Conservation (phyloP, 2,329 filamentous ascomycete species). For the Pseudocercospora cruenta region DNA sequence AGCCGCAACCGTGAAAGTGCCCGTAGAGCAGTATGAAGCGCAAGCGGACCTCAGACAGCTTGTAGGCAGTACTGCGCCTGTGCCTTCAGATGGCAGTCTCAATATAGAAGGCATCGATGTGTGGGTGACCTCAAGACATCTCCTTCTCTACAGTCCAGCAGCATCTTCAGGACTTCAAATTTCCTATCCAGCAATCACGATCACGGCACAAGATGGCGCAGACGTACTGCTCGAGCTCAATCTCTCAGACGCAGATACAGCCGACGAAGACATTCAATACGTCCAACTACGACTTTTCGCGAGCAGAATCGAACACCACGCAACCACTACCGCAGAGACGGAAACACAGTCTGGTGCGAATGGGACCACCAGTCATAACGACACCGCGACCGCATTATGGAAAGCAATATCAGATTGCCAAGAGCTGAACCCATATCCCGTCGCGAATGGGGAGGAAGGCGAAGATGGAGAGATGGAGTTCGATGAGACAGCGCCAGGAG, state of each 20-base stretch:
- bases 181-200: slow-evolving; percentile 73
- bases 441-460: slow-evolving; percentile 52
- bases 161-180: slow-evolving; percentile 67
- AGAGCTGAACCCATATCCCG: slow-evolving; percentile 73
- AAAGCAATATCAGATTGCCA: slow-evolving; percentile 74
- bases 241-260: slow-evolving; percentile 60
- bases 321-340: slow-evolving; percentile 24
- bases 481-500: slow-evolving; percentile 68
- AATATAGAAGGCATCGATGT: slow-evolving; percentile 43
- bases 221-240: slow-evolving; percentile 71
- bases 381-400: slow-evolving; percentile 57
- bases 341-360: slow-evolving; percentile 14
- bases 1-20: slow-evolving; percentile 62
- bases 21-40: slow-evolving; percentile 57
- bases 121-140: slow-evolving; percentile 55
- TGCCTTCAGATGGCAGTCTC: slow-evolving; percentile 31
- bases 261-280: slow-evolving; percentile 66
- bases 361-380: slow-evolving; percentile 18
- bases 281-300: slow-evolving; percentile 71
- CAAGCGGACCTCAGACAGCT: slow-evolving; percentile 44
- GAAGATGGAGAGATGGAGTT: slow-evolving; percentile 52
- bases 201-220: slow-evolving; percentile 71
- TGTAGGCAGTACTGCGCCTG: slow-evolving; percentile 3
- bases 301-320: slow-evolving; percentile 18
- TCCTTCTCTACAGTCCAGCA: slow-evolving; percentile 66